Evolutionary conservation across 805 yeast species (phyloP), one percentile per base, ranked within the genome.

Genomic region (Spathaspora arborariae): DNA sequence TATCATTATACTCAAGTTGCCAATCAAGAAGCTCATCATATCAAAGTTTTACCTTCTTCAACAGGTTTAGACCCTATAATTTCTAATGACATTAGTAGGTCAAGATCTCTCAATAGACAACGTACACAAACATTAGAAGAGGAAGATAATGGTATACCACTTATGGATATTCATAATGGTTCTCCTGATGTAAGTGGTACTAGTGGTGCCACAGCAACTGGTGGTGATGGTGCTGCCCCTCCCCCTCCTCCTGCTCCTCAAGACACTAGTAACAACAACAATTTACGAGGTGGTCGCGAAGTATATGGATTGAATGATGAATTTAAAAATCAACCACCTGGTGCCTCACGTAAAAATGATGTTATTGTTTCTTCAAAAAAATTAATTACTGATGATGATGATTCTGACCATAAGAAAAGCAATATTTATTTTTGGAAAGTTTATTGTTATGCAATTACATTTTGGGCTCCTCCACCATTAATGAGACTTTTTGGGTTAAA

Each of bases 381-480:
- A 18, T 34, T 44, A 21, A 13, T 15, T 39, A 41, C n/a, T n/a
- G 42, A 40, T 19, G 42, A 44, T 7, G 51, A 46, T 22, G 49
- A 45, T 16, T 39, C 42, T 11, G 44, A 45, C 6, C 43, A 49
- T 19, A 46, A 55, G 3, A 56, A 62, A 41, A 48, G 51, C 48
- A 58, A 68, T 50, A 59, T 70, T 33, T 69, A 65, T 50, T 59
- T 64, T 89, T 94, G 99, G 99, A 78, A 80, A 54, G 67, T 82
- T 0, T 94, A 89, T 67, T 90, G 97, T 62, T 80, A 81, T 54
- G 56, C 78, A 7, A 68, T 94, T 30, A 91, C 99, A 0, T 89
- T 89, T 63, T 92, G 97, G 94, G 95, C 96, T 2, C 96, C 97
- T 1, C 79, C 85, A 2, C 84, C 90, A 0, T 51, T 89, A 27